These are phyloP conservation scores for Anthostomella pinea DNA, from an alignment of 2,329 filamentous ascomycete species.

Conservation along the genomic window DNA sequence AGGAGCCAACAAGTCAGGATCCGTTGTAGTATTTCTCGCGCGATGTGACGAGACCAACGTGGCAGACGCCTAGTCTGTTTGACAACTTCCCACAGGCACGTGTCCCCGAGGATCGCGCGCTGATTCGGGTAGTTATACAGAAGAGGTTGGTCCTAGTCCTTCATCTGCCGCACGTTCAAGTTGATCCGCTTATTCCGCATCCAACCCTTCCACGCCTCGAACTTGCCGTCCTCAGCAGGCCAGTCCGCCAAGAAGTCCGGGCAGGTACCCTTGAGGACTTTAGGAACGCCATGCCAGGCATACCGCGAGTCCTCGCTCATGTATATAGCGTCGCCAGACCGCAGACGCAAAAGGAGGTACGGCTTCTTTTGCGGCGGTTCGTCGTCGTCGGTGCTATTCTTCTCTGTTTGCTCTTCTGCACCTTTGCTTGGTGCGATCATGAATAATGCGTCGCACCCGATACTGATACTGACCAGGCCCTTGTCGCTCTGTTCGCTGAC, in stretches of 20 bases:
- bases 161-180: constrained; percentile 89
- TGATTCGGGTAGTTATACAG: no score
- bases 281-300: constrained; percentile 94
- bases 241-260: constrained; percentile 71
- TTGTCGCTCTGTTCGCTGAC: constrained; percentile 81
- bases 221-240: constrained; percentile 60
- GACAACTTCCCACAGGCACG: neutral
- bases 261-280: constrained; percentile 76
- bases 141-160: no score
- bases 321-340: constrained; percentile 85
- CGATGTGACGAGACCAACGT: no score
- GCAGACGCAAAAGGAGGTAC: constrained; percentile 62
- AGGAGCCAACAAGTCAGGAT: no score
- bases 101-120: no score
- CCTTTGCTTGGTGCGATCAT: constrained; percentile 65
- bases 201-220: constrained; percentile 77
- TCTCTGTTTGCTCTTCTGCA: constrained; percentile 23
- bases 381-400: constrained; percentile 23
- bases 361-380: constrained; percentile 36
- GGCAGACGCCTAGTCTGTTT: no score
- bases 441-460: constrained; percentile 89
- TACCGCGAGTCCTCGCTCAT: constrained; percentile 82
- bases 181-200: constrained; percentile 87
- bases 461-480: constrained; percentile 78
- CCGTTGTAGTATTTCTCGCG: no score